phyloP scores from a whole-genome alignment of 768 basidiomycete genomes.

The Termitomyces sp. region DNA sequence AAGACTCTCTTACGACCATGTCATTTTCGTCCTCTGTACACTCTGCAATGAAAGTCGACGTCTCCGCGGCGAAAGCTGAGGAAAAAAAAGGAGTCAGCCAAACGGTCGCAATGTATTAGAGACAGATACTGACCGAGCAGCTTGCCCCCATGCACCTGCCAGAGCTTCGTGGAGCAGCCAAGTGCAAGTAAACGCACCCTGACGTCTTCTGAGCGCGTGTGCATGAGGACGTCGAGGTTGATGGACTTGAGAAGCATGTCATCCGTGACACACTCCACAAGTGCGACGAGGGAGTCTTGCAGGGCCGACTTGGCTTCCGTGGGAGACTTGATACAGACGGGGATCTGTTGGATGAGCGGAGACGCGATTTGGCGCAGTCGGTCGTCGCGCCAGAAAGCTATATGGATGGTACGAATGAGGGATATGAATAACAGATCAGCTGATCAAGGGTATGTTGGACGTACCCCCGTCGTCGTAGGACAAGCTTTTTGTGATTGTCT shows the following conservation, averaged over 20 bases:
- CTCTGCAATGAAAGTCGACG: conserved; percentile 83
- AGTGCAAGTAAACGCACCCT: conserved; percentile 70
- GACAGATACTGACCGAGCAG: conserved; percentile 52
- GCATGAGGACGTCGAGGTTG: conserved; percentile 83
- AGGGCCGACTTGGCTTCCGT: conserved; percentile 35
- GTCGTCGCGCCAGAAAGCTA: conserved; percentile 90
- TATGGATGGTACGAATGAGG: not conserved
- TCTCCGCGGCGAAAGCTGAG: conserved; percentile 74
- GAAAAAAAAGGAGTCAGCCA: not conserved
- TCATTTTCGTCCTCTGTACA: conserved; percentile 88
- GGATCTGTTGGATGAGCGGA: conserved; percentile 63
- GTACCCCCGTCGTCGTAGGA: conserved; percentile 77
- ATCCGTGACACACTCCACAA: conserved; percentile 49
- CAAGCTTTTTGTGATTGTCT: conserved; percentile 65
- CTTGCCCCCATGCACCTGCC: conserved; percentile 74
- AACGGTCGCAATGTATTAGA: not conserved
- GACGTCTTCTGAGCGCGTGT: conserved; percentile 81
- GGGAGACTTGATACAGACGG: conserved; percentile 38
- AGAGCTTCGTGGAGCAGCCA: conserved; percentile 63
- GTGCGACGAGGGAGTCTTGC: conserved; percentile 49
- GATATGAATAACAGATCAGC: not conserved
- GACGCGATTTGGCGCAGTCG: conserved; percentile 61
- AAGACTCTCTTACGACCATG: conserved; percentile 67
- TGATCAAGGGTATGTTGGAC: conserved; percentile 22
- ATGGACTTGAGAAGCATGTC: conserved; percentile 72